phyloP scores from a whole-genome alignment of 2,329 filamentous ascomycete species.

The Hirsutella rhossiliensis region DNA sequence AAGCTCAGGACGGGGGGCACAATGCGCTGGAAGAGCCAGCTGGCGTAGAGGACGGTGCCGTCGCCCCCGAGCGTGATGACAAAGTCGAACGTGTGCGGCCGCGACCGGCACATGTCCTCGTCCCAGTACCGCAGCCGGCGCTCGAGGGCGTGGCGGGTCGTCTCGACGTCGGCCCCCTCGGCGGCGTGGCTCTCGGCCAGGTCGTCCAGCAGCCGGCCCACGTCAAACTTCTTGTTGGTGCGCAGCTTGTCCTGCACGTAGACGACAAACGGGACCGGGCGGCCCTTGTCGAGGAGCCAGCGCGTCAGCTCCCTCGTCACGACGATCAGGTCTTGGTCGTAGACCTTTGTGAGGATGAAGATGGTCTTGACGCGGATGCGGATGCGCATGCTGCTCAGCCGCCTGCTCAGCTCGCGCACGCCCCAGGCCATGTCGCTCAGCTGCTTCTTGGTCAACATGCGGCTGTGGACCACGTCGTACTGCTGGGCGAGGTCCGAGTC shows the following conservation, averaged over 20 bases:
- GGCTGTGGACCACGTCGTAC: conserved; percentile 35
- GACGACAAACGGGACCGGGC: conserved; percentile 59
- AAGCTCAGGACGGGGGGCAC: conserved; percentile 92
- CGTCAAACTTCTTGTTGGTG: conserved; percentile 62
- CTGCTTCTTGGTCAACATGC: conserved; percentile 90
- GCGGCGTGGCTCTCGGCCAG: conserved; percentile 32
- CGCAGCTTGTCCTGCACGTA: conserved; percentile 72
- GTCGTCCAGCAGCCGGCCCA: conserved; percentile 53
- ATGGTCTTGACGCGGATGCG: conserved; percentile 72
- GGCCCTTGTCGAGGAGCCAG: conserved; percentile 68
- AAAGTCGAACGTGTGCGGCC: conserved; percentile 87
- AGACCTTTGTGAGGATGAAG: conserved; percentile 84
- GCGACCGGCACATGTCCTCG: conserved; percentile 60
- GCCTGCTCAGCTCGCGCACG: conserved; percentile 79
- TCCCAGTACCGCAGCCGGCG: conserved; percentile 71
- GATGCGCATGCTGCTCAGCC: conserved; percentile 70
- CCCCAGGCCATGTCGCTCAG: conserved; percentile 96
- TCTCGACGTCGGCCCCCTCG: conserved; percentile 18
- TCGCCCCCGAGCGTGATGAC: conserved; percentile 86
- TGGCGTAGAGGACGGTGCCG: conserved; percentile 92
- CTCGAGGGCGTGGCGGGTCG: conserved; percentile 22
- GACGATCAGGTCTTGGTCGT: conserved; percentile 67
- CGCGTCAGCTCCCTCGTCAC: conserved; percentile 65
- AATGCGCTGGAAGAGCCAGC: conserved; percentile 92
- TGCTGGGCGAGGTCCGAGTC: conserved; percentile 24